A percentile compares a stretch with the other conserved stretches of the same genome.
phyloP scores from a whole-genome alignment of 805 yeast genomes.

The Candida tibetensis region DNA sequence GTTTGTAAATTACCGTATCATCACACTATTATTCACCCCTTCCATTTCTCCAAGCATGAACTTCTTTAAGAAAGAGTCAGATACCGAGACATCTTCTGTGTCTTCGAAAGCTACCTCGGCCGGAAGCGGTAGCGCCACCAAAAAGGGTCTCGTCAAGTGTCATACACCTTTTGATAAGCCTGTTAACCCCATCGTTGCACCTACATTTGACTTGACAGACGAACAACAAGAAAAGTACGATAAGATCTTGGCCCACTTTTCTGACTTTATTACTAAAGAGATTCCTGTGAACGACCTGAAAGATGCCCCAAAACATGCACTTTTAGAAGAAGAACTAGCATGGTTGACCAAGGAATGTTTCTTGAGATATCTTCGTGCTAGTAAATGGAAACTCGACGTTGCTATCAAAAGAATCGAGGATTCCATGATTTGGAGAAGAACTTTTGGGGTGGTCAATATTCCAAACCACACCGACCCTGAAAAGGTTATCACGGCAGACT shows the following conservation, averaged over 20 bases:
- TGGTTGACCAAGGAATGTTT: conserved; percentile 95
- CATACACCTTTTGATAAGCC: conserved; percentile 41
- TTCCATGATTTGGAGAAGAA: conserved; percentile 90
- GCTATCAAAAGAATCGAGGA: conserved; percentile 72
- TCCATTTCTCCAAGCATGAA: no score
- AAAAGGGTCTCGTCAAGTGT: conserved; percentile 29
- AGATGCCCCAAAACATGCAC: conserved; percentile 22
- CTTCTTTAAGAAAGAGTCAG: conserved; percentile 14
- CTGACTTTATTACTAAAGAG: conserved; percentile 22
- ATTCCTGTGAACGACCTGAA: conserved; percentile 28
- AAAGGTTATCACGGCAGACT: conserved; percentile 50
- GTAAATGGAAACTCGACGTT: conserved; percentile 78
- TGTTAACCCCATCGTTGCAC: conserved; percentile 30
- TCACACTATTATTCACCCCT: no score
- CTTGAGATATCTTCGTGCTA: conserved; percentile 85
- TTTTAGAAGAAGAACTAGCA: conserved; percentile 59
- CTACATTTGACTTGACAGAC: conserved; percentile 26
- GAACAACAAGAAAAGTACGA: conserved; percentile 33
- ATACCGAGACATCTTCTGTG: conserved; percentile 22
- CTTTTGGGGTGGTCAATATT: conserved; percentile 62
- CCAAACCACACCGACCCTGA: conserved; percentile 43
- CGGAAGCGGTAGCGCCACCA: conserved; percentile 9
- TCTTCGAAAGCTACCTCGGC: conserved; percentile 16
- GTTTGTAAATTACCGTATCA: no score
- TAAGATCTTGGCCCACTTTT: conserved; percentile 28